Evolutionary conservation across 2,329 filamentous ascomycete species (phyloP).

Genomic region (Metarhizium brunneum): DNA sequence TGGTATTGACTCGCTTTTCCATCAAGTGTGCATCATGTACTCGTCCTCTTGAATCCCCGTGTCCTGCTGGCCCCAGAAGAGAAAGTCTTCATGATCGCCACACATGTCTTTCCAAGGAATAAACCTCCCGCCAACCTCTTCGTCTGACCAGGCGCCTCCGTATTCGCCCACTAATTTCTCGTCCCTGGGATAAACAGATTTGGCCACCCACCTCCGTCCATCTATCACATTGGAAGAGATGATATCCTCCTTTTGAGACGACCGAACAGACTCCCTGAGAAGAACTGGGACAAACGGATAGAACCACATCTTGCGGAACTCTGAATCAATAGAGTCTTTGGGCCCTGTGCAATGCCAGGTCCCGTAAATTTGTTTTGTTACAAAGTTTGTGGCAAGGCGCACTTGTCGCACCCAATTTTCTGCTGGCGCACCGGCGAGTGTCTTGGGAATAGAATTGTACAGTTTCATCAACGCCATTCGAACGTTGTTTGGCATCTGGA

Average conservation of each 20-base stretch:
- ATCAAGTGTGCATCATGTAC: neutral
- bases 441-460: conserved; percentile 19
- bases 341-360: conserved; percentile 30
- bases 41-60: neutral
- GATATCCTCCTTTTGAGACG: conserved; percentile 12
- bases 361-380: conserved; percentile 26
- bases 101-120: conserved; percentile 20
- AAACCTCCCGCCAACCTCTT: conserved; percentile 13
- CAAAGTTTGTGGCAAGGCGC: conserved; percentile 26
- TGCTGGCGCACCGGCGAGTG: conserved; percentile 16
- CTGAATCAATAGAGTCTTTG: conserved; percentile 21
- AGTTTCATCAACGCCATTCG: conserved; percentile 19
- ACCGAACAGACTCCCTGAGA: conserved; percentile 17
- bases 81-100: conserved; percentile 11
- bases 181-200: conserved; percentile 8
- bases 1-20: neutral
- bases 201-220: conserved; percentile 20
- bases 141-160: conserved; percentile 17
- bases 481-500: conserved; percentile 24
- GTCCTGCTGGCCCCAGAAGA: conserved; percentile 15
- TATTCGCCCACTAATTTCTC: conserved; percentile 8
- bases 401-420: conserved; percentile 21
- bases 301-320: conserved; percentile 29
- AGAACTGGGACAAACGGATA: conserved; percentile 23
- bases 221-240: conserved; percentile 20